Evolutionary conservation across 2,329 filamentous ascomycete genomes (phyloP), one percentile per base, ranked within the genome.

Genomic region (Dissoconium aciculare): DNA sequence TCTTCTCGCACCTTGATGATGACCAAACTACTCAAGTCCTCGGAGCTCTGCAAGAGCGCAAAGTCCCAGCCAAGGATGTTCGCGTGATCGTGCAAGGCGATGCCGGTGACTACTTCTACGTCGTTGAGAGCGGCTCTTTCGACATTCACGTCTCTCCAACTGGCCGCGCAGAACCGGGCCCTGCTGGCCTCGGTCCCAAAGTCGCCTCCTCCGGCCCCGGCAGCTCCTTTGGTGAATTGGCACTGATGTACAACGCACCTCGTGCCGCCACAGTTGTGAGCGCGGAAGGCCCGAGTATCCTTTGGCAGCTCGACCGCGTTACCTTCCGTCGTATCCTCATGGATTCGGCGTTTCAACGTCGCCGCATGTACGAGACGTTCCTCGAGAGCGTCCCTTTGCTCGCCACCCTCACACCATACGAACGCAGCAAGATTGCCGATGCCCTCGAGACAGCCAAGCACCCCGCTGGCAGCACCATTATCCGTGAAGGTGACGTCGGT

Each of bases 281-380:
- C 16, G 74, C 78, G 9, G 81, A 91, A 47, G n/a, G n/a, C n/a
- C 55, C 76, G 3, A 85, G 79, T 49, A 85, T 78, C 3, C 68
- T 98, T 6, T 98, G 89, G 89, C 84, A 84, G 12, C 67, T 98
- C 30, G 89, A 98, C 53, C 82, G 89, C 31, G 69, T 94, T 40
- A 98, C 89, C 6, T 98, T 98, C 68, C 83, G 89, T 46, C 81
- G 89, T 38, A 95, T 98, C 42, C 67, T 98, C 39, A 94, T 98
- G 85, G 87, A 95, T 60, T 91, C 82, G 23, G 92, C 89, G 3
- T 95, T 94, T 62, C 82, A 91, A 47, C 80, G 87, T 34, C 77
- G 89, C 46, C 80, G 87, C 49, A 87, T 95, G 76, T 95, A 95
- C 58, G 89, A 98, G 60, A 82, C 75, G 45, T 95, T 98, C 64